A percentile compares a stretch with the other conserved stretches of the same genome.
Conservation (phyloP, 1,139 yeast species). For the Taphrina pruni region DNA sequence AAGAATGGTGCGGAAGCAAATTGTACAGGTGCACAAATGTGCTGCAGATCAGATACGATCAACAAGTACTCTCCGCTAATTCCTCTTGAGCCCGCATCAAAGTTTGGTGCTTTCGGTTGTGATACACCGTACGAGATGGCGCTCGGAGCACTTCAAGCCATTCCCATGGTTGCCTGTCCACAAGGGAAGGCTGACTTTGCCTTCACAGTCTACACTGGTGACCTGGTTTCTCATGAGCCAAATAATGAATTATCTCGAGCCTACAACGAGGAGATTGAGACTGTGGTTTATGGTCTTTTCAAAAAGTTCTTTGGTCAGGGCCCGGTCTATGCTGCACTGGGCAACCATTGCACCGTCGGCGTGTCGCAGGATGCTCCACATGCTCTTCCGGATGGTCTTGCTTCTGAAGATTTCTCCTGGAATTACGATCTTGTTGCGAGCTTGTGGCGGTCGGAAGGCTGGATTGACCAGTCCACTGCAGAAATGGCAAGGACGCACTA, state of each 20-base stretch:
- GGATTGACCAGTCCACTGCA: slow-evolving; percentile 48
- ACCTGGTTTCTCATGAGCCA: slow-evolving; percentile 65
- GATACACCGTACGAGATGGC: slow-evolving; percentile 67
- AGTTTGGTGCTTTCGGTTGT: slow-evolving; percentile 64
- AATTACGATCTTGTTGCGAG: slow-evolving; percentile 67
- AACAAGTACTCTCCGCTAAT: slow-evolving; percentile 53
- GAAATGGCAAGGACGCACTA: slow-evolving; percentile 57
- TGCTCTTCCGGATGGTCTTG: slow-evolving; percentile 53
- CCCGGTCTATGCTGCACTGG: slow-evolving; percentile 70
- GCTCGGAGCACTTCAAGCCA: slow-evolving; percentile 61
- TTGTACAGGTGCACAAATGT: slow-evolving; percentile 57
- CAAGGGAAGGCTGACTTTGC: slow-evolving; percentile 55
- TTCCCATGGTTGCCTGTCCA: slow-evolving; percentile 48
- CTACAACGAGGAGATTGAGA: slow-evolving; percentile 62
- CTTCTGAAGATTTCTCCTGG: slow-evolving; percentile 61
- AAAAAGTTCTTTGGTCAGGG: slow-evolving; percentile 61
- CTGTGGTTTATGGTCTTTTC: slow-evolving; percentile 59
- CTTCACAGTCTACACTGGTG: slow-evolving; percentile 70
- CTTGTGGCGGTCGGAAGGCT: slow-evolving; percentile 57
- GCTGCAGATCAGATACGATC: slow-evolving; percentile 57
- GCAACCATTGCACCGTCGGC: slow-evolving; percentile 77
- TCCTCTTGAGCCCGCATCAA: slow-evolving; percentile 61
- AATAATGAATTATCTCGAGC: slow-evolving; percentile 57
- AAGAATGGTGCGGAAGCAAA: slow-evolving; percentile 65
- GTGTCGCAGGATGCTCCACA: slow-evolving; percentile 71